Evolutionary conservation across 805 yeast genomes (phyloP), one percentile per base, ranked within the genome.

Genomic region (Teunomyces tritomae): DNA sequence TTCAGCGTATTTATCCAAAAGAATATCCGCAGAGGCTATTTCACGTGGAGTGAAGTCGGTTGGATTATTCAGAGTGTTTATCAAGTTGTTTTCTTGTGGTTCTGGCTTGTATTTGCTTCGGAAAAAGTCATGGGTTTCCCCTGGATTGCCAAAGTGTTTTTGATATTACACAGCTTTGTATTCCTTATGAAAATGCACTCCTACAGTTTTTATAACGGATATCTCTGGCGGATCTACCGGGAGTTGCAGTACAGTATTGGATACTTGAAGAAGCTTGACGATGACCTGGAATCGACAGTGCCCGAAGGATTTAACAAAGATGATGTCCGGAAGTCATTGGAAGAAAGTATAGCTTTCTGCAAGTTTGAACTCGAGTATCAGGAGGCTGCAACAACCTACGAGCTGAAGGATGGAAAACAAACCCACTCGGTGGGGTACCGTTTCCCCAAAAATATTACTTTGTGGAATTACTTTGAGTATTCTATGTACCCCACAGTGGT

Each of bases 161-260:
- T 94, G 52, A 79, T 89, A 50, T 71, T 94, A 44, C 99, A 94
- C 62, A 81, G 90, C 8, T 72, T 89, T 43, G 98, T 94, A 1
- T 72, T 90, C 54, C 63, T 95, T 56, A 94, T 94, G 99, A 94
- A 94, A 63, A 85, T 86, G 82, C 98, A 94, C 64, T 90, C 98
- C 1, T 94, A 84, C 63, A 89, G 89, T 1, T 90, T 87, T 59
- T 94, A 84, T 70, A 91, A 91, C 61, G 99, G 98, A 0, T 89
- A 92, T 62, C 69, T 94, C 49, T 88, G 95, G 90, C 68, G 64
- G 29, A 79, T 85, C 39, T 57, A 63, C 17, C 65, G 70, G 11
- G 92, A 87, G 58, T 67, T 85, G 39, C 56, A 71, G 2, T 77
- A 72, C 49, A 79, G 88, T 0, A 68, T 68, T 47, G 57, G 50